Conservation (phyloP, 2,329 filamentous ascomycete genomes). For the Penicillium oxalicum region DNA sequence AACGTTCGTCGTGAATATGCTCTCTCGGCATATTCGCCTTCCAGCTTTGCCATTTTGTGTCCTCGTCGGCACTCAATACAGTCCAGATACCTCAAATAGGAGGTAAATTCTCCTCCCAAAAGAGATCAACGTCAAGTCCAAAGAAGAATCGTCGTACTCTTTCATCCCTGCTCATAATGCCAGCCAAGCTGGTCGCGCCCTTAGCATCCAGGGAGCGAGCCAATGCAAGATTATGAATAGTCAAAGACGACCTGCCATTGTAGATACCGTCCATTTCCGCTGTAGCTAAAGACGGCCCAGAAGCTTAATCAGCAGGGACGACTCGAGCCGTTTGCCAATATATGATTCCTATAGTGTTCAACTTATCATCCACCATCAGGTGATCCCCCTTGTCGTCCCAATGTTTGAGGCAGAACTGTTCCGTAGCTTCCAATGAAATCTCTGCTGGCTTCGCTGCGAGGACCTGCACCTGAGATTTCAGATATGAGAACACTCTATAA, state of each 20-base stretch:
- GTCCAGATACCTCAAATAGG: slow-evolving; percentile 7
- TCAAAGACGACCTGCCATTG: slow-evolving; percentile 6
- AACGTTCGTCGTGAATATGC: no score
- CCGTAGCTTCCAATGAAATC: not conserved
- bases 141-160: slow-evolving; percentile 12
- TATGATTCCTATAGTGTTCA: slow-evolving; percentile 43
- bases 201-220: slow-evolving; percentile 8
- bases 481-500: slow-evolving; percentile 4
- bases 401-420: slow-evolving; percentile 10
- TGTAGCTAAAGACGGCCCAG: slow-evolving; percentile 12
- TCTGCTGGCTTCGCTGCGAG: not conserved
- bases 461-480: slow-evolving; percentile 6
- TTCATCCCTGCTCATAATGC: slow-evolving; percentile 8
- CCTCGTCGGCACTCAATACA: slow-evolving; percentile 5
- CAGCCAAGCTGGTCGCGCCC: slow-evolving; percentile 4
- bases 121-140: slow-evolving; percentile 8
- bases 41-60: slow-evolving; percentile 9
- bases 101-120: slow-evolving; percentile 7
- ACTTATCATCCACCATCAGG: slow-evolving; percentile 6
- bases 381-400: slow-evolving; percentile 10
- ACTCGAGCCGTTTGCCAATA: slow-evolving; percentile 38
- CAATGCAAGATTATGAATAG: slow-evolving; percentile 8
- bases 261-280: slow-evolving; percentile 8
- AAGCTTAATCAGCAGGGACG: slow-evolving; percentile 8
- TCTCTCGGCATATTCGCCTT: slow-evolving; percentile 7